Base-by-base conservation (phyloP, 2,329 filamentous ascomycete species). In the Colletotrichum cereale region DNA sequence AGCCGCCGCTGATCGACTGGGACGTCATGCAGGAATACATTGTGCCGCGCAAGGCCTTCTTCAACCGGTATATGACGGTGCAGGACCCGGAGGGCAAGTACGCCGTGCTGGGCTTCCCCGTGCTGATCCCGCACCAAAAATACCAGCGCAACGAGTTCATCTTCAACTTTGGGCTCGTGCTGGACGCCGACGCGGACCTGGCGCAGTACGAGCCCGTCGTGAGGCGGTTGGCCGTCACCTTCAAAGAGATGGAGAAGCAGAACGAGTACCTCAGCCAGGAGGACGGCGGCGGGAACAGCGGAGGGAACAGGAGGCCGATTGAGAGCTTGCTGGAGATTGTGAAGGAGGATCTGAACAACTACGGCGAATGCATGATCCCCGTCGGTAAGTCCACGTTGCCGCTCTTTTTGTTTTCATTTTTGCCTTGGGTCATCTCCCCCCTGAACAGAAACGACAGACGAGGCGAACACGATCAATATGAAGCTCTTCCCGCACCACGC, bases 341-440 rank as follows among this genome's bases (percentile, higher is more conserved):
- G 69, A 91, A 91, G 78, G 90, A 98, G 82, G 95, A 99, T 79
- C 80, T 99, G 75, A 98, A 98, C 79, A 97, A 97, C 77, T 99
- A 98, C 78, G 95, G 94, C 78, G 96, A 99, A 84, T 97, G 95
- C 86, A 97, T 97, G 95, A 97, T 98, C 77, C 95, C 95, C 0
- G 96, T 98, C 74, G 93, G 93, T 95, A 84, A 74, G 89, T 85
- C 21, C 50, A 18, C 26, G n/a, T 38, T 3, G 18, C 21, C 6
- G 36, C 47, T 34, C 24, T 21, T 24, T 3, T 5, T 14, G 8
- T 29, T 31, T 31, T 47, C 44, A 66, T n/a, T 58, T 14, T 44
- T 24, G 44, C 44, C 44, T 47, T 21, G 31, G 48, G 48, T 16
- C 48, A 29, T 52, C 48, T 21, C 44, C 24, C 44, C 24, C 16